Conservation (phyloP, 306 rosid species). For the Fragaria vesca region DNA sequence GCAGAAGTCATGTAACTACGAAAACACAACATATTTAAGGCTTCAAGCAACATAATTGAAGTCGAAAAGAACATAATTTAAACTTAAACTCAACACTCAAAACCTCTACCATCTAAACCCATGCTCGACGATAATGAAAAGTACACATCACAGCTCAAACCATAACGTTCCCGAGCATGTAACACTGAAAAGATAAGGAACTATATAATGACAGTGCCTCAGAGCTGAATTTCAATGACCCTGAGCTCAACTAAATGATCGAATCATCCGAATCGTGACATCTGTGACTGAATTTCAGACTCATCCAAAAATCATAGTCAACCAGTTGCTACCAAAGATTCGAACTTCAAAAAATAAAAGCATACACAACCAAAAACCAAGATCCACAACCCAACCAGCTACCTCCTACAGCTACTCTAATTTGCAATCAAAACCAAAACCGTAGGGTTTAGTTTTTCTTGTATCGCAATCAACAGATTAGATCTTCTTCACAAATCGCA, state of each 20-base stretch:
- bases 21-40: neutral
- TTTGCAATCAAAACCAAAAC: neutral
- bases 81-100: neutral
- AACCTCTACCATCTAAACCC: conserved; percentile 13
- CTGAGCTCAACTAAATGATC: conserved; percentile 10
- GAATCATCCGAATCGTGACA: neutral
- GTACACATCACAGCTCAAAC: conserved; percentile 3
- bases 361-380: conserved; percentile 9
- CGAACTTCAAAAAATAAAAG: neutral
- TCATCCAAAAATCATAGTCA: conserved; percentile 12
- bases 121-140: neutral
- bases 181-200: neutral
- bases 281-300: neutral
- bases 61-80: neutral
- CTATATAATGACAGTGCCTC: neutral
- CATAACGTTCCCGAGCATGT: neutral
- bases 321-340: neutral
- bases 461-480: conserved; percentile 5
- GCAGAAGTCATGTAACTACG: neutral
- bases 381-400: conserved; percentile 26
- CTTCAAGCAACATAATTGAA: neutral
- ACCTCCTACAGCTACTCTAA: neutral
- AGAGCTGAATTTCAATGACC: neutral
- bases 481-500: neutral
- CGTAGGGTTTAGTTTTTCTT: conserved; percentile 16